Conservation (phyloP, 2,329 filamentous ascomycete genomes). For the Beauveria bassiana region DNA sequence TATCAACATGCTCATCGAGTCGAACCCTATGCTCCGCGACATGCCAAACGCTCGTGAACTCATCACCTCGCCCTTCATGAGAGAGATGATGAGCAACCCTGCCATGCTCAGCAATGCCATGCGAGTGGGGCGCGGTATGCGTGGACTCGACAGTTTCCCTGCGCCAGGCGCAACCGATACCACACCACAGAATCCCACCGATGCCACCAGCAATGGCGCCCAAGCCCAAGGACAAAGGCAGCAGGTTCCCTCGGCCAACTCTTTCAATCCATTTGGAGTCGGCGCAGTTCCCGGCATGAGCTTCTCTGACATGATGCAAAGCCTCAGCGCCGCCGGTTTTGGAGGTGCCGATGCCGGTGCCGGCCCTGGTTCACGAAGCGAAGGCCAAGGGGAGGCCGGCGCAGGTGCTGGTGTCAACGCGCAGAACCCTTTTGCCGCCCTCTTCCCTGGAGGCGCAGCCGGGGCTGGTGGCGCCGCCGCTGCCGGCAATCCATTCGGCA, state of each 20-base stretch:
- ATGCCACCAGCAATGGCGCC: constrained; percentile 23
- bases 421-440: constrained; percentile 58
- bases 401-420: constrained; percentile 13
- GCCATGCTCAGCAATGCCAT: constrained; percentile 74
- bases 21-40: constrained; percentile 73
- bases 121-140: constrained; percentile 70
- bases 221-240: neutral
- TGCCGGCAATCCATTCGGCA: constrained; percentile 34
- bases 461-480: constrained; percentile 29
- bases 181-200: constrained; percentile 48
- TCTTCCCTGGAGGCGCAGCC: constrained; percentile 42
- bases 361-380: neutral
- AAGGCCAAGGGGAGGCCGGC: neutral
- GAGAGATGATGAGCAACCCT: constrained; percentile 89
- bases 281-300: constrained; percentile 14
- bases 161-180: constrained; percentile 88
- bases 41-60: constrained; percentile 74
- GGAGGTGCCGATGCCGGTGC: constrained; percentile 15
- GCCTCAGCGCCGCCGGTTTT: constrained; percentile 24
- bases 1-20: constrained; percentile 88
- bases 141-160: constrained; percentile 59
- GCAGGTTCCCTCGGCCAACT: constrained; percentile 30
- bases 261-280: constrained; percentile 31
- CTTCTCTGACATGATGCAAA: constrained; percentile 19
- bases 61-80: constrained; percentile 79